phyloP scores from a whole-genome alignment of 495 filamentous ascomycete species.

The Chaetomium cochliodes region DNA sequence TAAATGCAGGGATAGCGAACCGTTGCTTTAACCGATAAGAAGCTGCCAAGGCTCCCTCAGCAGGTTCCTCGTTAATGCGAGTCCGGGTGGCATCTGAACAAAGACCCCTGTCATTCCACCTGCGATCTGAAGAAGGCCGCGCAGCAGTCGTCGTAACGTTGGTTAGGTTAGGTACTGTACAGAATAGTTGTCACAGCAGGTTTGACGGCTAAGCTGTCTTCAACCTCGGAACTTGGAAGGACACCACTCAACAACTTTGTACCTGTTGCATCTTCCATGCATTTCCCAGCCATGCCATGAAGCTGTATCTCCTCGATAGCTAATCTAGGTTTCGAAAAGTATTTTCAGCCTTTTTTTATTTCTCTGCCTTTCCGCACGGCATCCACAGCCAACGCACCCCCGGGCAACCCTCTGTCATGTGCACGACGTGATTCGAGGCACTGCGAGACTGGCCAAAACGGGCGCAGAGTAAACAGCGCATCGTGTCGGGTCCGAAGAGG shows the following conservation, averaged over 20 bases:
- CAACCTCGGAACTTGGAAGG: background rate
- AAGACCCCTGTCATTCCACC: constrained; percentile 17
- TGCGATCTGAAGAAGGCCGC: background rate
- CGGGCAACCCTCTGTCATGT: background rate
- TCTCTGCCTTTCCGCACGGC: background rate
- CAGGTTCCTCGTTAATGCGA: constrained; percentile 22
- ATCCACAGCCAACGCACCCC: background rate
- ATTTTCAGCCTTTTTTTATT: no score
- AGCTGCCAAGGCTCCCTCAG: background rate
- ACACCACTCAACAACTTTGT: background rate
- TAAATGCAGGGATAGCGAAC: background rate
- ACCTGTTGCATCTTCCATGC: background rate
- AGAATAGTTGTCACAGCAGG: background rate
- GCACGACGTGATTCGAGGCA: constrained; percentile 7
- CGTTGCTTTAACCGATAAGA: constrained; percentile 18
- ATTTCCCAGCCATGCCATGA: background rate
- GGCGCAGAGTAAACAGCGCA: background rate
- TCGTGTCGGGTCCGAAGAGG: background rate
- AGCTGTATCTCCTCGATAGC: no score
- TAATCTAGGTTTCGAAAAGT: background rate
- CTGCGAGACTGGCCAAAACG: background rate
- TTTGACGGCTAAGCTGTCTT: constrained; percentile 4
- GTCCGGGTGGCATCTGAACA: constrained; percentile 1
- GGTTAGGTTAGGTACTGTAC: no score
- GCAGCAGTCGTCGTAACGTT: constrained; percentile 8